Base-by-base conservation (phyloP, 768 basidiomycete species). In the Floccularia luteovirens region DNA sequence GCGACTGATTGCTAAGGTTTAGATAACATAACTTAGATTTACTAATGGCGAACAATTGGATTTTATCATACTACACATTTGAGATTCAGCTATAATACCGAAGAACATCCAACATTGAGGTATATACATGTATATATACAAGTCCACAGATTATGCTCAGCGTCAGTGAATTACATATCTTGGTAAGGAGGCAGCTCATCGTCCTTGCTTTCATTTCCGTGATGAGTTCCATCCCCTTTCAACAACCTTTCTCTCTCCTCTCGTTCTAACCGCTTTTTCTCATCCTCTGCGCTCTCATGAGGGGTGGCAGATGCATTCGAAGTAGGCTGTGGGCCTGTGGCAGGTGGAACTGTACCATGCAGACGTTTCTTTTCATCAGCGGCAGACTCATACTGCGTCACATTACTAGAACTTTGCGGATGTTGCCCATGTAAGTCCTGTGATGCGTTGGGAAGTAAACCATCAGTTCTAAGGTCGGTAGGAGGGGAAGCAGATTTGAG, bases 1-100 rank as follows among this genome's bases (percentile, higher is more conserved):
- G 21, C 69, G 93, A 32, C 67, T 98, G 27, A 75, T 92, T 43
- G 81, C 93, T 6, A 96, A 93, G 67, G 84, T 92, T 23, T 84
- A 61, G 57, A 25, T 8, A 11, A 8, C 24, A 10, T 20, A 8
- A n/a, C 4, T 42, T 46, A 2, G 48, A 49, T 24, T 24, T n/a
- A n/a, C n/a, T n/a, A n/a, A n/a, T n/a, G n/a, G n/a, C n/a, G n/a
- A n/a, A n/a, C n/a, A n/a, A n/a, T n/a, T n/a, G n/a, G n/a, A n/a
- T n/a, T n/a, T n/a, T n/a, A n/a, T n/a, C n/a, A n/a, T n/a, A n/a
- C n/a, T n/a, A n/a, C n/a, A n/a, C n/a, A n/a, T n/a, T n/a, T n/a
- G n/a, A n/a, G n/a, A n/a, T n/a, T n/a, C n/a, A n/a, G n/a, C n/a
- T n/a, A n/a, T n/a, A n/a, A n/a, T n/a, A n/a, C n/a, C n/a, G n/a